phyloP scores from a whole-genome alignment of 352 stramenopile genomes.

The Blastocystis sp. region DNA sequence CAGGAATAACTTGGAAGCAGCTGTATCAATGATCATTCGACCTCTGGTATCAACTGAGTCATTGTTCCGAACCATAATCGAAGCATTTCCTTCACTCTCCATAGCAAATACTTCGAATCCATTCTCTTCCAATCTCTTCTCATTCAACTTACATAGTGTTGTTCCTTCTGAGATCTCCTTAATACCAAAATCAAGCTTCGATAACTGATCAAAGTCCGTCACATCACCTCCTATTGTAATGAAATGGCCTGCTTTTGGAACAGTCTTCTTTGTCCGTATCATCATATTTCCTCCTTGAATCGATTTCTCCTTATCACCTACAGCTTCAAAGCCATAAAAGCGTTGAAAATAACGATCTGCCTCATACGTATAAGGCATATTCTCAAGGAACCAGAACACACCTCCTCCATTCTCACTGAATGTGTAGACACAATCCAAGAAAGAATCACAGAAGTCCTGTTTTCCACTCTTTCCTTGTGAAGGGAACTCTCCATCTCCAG shows the following conservation, averaged over 20 bases:
- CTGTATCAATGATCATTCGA: slow-evolving; percentile 58
- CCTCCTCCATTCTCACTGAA: slow-evolving; percentile 7
- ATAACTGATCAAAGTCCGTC: background rate
- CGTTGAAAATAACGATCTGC: slow-evolving; percentile 25
- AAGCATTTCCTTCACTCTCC: slow-evolving; percentile 12
- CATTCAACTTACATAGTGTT: slow-evolving; percentile 22
- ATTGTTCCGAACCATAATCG: slow-evolving; percentile 22
- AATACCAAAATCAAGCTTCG: slow-evolving; percentile 28
- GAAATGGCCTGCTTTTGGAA: background rate
- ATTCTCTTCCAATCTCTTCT: background rate
- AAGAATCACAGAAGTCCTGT: background rate
- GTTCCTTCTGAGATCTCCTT: slow-evolving; percentile 22
- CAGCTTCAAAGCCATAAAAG: slow-evolving; percentile 2
- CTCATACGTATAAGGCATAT: slow-evolving; percentile 32
- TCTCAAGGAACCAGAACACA: slow-evolving; percentile 42
- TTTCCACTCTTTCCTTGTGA: background rate
- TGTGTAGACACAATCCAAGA: background rate
- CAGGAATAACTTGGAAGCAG: slow-evolving; percentile 29
- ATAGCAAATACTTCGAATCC: slow-evolving; percentile 41
- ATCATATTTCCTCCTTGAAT: slow-evolving; percentile 26
- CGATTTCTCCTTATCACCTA: slow-evolving; percentile 3
- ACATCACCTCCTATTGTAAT: slow-evolving; percentile 11
- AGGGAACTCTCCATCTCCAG: background rate
- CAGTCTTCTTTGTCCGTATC: background rate
- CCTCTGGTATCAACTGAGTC: background rate